Base-by-base conservation (phyloP, 495 filamentous ascomycete species). In the Xylaria bambusicola region DNA sequence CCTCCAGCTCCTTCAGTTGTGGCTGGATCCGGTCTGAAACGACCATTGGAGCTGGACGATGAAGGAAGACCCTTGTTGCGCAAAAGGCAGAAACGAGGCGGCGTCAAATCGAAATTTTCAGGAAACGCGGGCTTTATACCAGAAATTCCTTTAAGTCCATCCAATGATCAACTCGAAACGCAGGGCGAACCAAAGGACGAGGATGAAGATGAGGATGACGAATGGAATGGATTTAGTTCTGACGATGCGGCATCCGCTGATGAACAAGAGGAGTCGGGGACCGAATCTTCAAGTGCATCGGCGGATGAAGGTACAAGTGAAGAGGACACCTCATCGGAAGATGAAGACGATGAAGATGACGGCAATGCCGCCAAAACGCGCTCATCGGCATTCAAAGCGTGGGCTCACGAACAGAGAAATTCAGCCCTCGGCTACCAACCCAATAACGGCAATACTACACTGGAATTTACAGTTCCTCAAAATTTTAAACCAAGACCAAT, bases 351-450 rank as follows among this genome's bases (percentile, higher is more conserved):
- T 7, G 52, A 68, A n/a, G 69, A 72, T 41, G 46, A 49, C 35
- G 24, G 7, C 61, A 65, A 7, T 66, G 71, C 71, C 0, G 69
- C 72, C 40, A 75, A 79, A 18, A 68, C 80, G 23, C 76, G 78
- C 44, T 80, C 77, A 35, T 83, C 80, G 6, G 91, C 92, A n/a
- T 98, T 98, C 80, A 97, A 97, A 73, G 80, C 85, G 12, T 98
- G 94, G 94, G 94, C 95, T 13, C 84, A 85, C 26, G 85, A 89
- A 62, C 89, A 92, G 69, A 84, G 92, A 51, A 95, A 96, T 67
- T 84, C 91, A 62, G 86, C 87, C 8, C 71, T 81, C 35, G 82
- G 82, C 1, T 84, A 78, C 62, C 53, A 78, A 45, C 71, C 78
- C 24, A 63, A 68, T 1, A 58, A 66, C 40, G 67, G 56, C 31